Evolutionary conservation across 352 stramenopile species (phyloP).

Genomic region (Phytophthora pluvialis): DNA sequence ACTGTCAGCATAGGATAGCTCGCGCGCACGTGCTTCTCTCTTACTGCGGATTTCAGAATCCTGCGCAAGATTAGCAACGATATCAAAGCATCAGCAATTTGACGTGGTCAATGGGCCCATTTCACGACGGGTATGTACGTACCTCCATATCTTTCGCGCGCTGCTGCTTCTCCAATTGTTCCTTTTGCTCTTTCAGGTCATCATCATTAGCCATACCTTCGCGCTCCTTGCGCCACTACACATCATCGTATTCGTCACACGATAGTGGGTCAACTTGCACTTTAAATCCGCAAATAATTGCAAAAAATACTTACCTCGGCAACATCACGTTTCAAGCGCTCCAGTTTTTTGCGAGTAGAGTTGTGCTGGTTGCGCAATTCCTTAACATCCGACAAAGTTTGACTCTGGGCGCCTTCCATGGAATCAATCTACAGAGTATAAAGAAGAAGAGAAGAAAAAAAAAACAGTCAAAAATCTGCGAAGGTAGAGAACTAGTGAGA

Average conservation of each 20-base stretch:
- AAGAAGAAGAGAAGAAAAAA: too few relatives aligned
- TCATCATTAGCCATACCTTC: slow-evolving; percentile 56
- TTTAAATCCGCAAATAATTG: not conserved
- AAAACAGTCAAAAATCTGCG: too few relatives aligned
- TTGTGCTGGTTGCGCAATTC: slow-evolving; percentile 81
- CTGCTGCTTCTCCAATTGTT: slow-evolving; percentile 67
- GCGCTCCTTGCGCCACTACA: slow-evolving; percentile 68
- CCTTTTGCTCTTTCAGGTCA: slow-evolving; percentile 64
- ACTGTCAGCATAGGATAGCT: slow-evolving; percentile 56
- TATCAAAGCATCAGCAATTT: not conserved
- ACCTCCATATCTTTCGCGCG: slow-evolving; percentile 79
- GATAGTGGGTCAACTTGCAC: not conserved
- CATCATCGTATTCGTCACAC: slow-evolving; percentile 6
- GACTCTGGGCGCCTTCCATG: slow-evolving; percentile 65
- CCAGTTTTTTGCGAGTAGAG: slow-evolving; percentile 60
- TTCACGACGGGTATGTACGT: not conserved
- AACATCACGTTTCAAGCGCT: slow-evolving; percentile 71
- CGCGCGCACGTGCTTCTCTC: slow-evolving; percentile 55
- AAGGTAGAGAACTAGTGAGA: too few relatives aligned
- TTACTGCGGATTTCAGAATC: slow-evolving; percentile 78
- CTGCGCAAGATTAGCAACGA: slow-evolving; percentile 32
- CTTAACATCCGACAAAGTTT: slow-evolving; percentile 74
- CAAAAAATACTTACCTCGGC: slow-evolving; percentile 42
- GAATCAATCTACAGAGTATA: slow-evolving; percentile 57
- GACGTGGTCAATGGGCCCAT: not conserved